phyloP scores from a whole-genome alignment of 106 monocot species.

The Dendrobium nobile region DNA sequence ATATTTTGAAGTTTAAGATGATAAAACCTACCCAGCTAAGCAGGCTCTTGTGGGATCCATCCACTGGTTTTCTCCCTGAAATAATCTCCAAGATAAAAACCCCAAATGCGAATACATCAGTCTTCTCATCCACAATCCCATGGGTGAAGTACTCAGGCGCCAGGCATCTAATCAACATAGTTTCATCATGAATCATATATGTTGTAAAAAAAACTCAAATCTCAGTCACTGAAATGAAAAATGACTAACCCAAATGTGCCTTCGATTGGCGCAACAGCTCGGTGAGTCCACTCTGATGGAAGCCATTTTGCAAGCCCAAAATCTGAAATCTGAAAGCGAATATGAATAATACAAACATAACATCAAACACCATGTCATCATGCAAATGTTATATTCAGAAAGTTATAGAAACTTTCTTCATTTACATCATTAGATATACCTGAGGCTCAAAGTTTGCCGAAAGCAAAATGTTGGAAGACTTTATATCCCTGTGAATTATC shows the following conservation, averaged over 20 bases:
- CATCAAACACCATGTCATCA: neutral
- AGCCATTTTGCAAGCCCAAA: constrained; percentile 71
- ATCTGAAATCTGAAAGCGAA: constrained; percentile 44
- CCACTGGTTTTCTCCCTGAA: constrained; percentile 72
- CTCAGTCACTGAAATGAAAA: neutral
- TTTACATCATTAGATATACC: constrained; percentile 9
- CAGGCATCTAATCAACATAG: constrained; percentile 37
- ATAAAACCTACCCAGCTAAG: constrained; percentile 45
- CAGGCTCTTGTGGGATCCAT: constrained; percentile 69
- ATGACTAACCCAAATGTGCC: constrained; percentile 48
- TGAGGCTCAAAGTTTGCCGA: constrained; percentile 46
- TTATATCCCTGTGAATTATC: constrained; percentile 67
- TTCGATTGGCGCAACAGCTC: constrained; percentile 49
- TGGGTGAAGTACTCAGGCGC: constrained; percentile 88
- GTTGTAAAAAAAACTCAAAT: neutral
- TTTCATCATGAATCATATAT: neutral
- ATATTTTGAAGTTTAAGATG: neutral
- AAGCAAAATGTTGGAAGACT: constrained; percentile 56
- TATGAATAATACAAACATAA: neutral
- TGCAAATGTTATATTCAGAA: neutral
- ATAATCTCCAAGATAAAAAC: constrained; percentile 75
- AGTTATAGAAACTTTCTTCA: neutral
- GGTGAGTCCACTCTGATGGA: constrained; percentile 51
- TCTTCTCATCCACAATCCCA: constrained; percentile 85
- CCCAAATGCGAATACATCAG: constrained; percentile 81